A percentile compares a stretch with the other conserved stretches of the same genome.
These are phyloP conservation scores for Hyaloperonospora brassicae DNA, from an alignment of 352 stramenopile genomes.

Conservation along the genomic window DNA sequence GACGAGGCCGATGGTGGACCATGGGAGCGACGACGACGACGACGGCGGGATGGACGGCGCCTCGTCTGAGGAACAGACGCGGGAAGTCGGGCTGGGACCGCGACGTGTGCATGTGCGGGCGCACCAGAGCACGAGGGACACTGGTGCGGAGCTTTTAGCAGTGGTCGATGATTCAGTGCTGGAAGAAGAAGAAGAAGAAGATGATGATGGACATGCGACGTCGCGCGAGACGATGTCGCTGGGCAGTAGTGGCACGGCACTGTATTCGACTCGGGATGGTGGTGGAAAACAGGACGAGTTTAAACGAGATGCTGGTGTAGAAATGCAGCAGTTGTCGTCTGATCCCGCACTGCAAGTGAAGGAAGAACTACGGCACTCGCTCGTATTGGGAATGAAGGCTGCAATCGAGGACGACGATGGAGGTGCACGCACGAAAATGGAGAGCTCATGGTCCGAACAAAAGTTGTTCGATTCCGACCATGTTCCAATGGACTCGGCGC, in stretches of 20 bases:
- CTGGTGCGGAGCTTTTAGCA: conserved; percentile 4
- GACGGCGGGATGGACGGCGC: conserved; percentile 26
- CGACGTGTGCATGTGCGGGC: conserved; percentile 23
- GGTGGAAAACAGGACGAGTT: conserved; percentile 1
- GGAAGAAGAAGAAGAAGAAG: conserved; percentile 3
- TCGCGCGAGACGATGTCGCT: conserved; percentile 23
- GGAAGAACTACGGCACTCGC: conserved; percentile 6
- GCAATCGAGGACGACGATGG: background rate
- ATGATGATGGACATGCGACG: conserved; percentile 4
- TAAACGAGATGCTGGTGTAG: conserved; percentile 3
- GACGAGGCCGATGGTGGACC: conserved; percentile 16
- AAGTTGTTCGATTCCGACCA: conserved; percentile 31
- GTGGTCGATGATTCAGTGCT: background rate
- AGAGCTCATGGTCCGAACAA: conserved; percentile 5
- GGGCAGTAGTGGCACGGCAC: conserved; percentile 13
- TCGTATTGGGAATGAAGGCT: background rate
- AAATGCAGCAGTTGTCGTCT: background rate
- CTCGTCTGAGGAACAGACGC: conserved; percentile 13
- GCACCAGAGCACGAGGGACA: conserved; percentile 8
- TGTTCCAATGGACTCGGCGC: conserved; percentile 25
- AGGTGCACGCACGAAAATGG: background rate
- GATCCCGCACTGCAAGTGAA: conserved; percentile 1
- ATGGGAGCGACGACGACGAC: conserved; percentile 22
- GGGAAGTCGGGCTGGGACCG: conserved; percentile 12
- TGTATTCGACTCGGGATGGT: conserved; percentile 10